Conservation (phyloP, 331 rosid species). For the Stylosanthes scabra region DNA sequence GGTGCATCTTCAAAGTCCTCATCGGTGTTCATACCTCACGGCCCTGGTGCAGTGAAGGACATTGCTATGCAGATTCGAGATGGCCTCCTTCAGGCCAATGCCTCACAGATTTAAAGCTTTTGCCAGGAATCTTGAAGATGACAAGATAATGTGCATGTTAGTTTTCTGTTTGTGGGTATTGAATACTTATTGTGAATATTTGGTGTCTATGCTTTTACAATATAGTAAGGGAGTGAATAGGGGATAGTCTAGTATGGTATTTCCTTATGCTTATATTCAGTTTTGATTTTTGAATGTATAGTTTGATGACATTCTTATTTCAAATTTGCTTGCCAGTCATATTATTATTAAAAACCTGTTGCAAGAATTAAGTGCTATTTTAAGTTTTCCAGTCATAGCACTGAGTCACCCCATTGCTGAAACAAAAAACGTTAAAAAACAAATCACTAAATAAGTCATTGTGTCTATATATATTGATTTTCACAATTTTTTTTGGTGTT, state of each 20-base stretch:
- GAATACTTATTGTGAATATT: not conserved
- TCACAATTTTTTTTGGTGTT: too few species aligned
- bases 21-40: constrained; percentile 18
- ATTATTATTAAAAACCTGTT: not conserved
- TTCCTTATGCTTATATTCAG: not conserved
- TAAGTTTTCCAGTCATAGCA: not conserved
- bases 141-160: not conserved
- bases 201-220: not conserved
- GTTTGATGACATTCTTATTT: constrained; percentile 7
- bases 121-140: not conserved
- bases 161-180: constrained; percentile 16
- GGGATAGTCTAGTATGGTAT: not conserved
- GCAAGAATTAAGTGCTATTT: not conserved
- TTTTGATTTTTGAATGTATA: not conserved
- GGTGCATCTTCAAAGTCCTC: constrained; percentile 25
- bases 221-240: constrained; percentile 11
- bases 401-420: not conserved
- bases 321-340: not conserved
- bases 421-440: not conserved
- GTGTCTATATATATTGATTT: too few species aligned
- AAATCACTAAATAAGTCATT: too few species aligned
- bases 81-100: constrained; percentile 55
- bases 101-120: constrained; percentile 2
- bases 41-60: constrained; percentile 17
- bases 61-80: constrained; percentile 58